Base-by-base conservation (phyloP, 2,329 filamentous ascomycete genomes). In the Pestalotiopsis sp. region DNA sequence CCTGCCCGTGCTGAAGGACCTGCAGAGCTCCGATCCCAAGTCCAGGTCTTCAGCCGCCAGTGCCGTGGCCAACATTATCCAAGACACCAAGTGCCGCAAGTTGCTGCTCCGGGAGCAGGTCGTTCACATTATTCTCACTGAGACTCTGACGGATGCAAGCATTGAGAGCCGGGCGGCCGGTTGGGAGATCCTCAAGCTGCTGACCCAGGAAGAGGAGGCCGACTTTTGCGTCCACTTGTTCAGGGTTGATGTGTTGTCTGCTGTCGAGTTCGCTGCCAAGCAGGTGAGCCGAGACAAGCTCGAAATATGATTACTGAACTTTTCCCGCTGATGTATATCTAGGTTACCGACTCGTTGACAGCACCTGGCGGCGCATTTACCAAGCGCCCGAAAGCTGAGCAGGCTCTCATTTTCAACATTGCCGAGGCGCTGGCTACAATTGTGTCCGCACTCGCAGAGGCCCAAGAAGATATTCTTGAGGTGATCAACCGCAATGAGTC, bases 181-280 rank as follows among this genome's bases (percentile, higher is more conserved):
- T n/a, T 92, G 90, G 90, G 86, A 87, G 13, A 90, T 92, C 71
- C 80, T 92, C 66, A 84, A 86, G 71, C 85, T 88, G 57, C 82
- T 92, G 66, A 87, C 86, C 2, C 82, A 87, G 70, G 87, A 91
- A 74, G 90, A 92, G 76, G 90, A 91, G 73, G 82, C 86, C 13
- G 90, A 91, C 74, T 92, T 92, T 69, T 90, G 89, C 71, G 81
- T 92, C 23, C 89, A 92, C 72, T 77, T 92, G 68, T 91, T 86
- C 74, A 82, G 90, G 58, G 81, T 87, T 36, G 90, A 91, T 76
- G 78, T 91, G 14, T 74, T 92, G 69, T 88, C 87, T 36, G 88
- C 89, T 23, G 83, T 91, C 68, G 84, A 87, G 68, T 85, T 86
- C 75, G 88, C 88, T 14, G 80, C 84, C 65, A 83, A 83, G 66